A percentile compares a stretch with the other conserved stretches of the same genome.
Evolutionary conservation across 2,329 filamentous ascomycete species (phyloP).

Genomic region (Aspergillus pseudoglaucus): DNA sequence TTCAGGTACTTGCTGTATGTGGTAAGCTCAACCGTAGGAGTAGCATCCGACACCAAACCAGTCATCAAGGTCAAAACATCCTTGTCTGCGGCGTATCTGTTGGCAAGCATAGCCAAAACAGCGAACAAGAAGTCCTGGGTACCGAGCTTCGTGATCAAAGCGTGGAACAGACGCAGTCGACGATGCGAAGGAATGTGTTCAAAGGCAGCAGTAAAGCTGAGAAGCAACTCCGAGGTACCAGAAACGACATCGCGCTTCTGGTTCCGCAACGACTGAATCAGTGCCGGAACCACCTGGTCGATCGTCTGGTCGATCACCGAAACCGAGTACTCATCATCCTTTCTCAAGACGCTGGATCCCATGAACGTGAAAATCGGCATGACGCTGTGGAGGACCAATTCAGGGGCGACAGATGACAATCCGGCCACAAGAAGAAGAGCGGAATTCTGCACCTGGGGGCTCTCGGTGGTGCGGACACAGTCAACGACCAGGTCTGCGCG

Average conservation of each 20-base stretch:
- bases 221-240: constrained; percentile 80
- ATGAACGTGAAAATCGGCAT: constrained; percentile 99
- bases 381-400: constrained; percentile 88
- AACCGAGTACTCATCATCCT: constrained; percentile 94
- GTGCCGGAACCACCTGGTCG: constrained; percentile 83
- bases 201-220: constrained; percentile 93
- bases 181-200: constrained; percentile 90
- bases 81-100: constrained; percentile 74
- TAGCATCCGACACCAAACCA: constrained; percentile 66
- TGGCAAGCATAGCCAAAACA: constrained; percentile 80
- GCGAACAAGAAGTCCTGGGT: constrained; percentile 82
- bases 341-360: constrained; percentile 81
- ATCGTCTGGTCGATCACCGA: constrained; percentile 94
- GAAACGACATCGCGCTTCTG: constrained; percentile 69
- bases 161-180: constrained; percentile 72
- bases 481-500: constrained; percentile 88
- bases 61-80: constrained; percentile 67
- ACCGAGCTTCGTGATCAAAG: constrained; percentile 78
- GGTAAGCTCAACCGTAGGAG: constrained; percentile 64
- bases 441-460: constrained; percentile 87
- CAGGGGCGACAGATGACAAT: constrained; percentile 79
- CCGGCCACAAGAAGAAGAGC: constrained; percentile 82
- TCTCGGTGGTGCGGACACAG: constrained; percentile 85
- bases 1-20: constrained; percentile 71
- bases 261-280: constrained; percentile 77